Conservation (phyloP, 345 rosid genomes). For the Psidium friedrichsthalianum region DNA sequence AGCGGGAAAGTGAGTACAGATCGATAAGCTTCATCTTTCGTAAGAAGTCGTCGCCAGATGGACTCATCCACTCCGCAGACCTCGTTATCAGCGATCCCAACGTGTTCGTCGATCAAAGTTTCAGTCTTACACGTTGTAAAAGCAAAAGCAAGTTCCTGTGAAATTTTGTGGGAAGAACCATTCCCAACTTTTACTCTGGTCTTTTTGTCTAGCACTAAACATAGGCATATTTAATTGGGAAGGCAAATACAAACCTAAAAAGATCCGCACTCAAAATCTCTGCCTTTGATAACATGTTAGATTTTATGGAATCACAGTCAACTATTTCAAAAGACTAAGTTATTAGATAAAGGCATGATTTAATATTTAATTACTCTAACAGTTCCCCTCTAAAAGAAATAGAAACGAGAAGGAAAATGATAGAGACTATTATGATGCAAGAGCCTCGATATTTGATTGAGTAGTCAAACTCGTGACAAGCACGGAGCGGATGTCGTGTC, state of each 20-base stretch:
- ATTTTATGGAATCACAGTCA: no score
- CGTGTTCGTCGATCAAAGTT: background rate
- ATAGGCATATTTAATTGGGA: no score
- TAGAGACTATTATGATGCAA: background rate
- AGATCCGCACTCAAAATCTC: no score
- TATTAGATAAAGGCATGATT: no score
- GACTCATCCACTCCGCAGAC: background rate
- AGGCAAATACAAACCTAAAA: no score
- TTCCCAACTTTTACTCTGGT: no score
- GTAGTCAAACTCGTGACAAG: background rate
- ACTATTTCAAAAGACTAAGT: no score
- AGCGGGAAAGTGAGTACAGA: background rate
- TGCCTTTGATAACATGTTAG: no score
- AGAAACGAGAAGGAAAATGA: background rate
- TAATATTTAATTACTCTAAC: no score
- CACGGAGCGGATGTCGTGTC: background rate
- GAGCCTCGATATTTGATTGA: background rate
- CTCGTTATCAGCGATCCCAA: background rate
- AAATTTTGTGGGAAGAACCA: no score
- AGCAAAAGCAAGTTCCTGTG: background rate
- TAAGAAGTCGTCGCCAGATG: background rate
- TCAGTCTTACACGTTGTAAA: background rate
- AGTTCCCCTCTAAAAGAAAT: no score
- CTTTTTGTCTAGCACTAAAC: no score
- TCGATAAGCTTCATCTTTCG: background rate